Conservation (phyloP, 495 filamentous ascomycete genomes). For the Cetradonia linearis region DNA sequence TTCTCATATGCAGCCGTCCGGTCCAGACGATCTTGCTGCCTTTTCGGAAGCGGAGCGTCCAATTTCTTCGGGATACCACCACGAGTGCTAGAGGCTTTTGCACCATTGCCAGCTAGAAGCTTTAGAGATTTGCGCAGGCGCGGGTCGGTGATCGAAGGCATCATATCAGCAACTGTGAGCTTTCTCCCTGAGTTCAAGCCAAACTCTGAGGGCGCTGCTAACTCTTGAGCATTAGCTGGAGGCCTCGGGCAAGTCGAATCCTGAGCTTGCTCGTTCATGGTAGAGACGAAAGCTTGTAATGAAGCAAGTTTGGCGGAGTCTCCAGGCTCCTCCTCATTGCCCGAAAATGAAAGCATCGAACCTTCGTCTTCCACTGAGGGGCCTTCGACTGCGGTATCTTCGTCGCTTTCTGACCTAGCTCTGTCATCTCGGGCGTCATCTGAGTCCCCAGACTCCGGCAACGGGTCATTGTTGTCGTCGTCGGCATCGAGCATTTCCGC, state of each 20-base stretch:
- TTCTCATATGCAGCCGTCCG: constrained; percentile 79
- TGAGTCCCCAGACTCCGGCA: constrained; percentile 29
- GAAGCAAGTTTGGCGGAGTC: constrained; percentile 52
- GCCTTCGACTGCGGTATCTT: constrained; percentile 33
- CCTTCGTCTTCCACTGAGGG: constrained; percentile 40
- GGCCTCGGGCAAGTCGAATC: constrained; percentile 24
- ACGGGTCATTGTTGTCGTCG: constrained; percentile 30
- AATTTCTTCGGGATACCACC: constrained; percentile 60
- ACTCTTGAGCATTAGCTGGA: constrained; percentile 37
- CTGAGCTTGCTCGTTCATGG: constrained; percentile 39
- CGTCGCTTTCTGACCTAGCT: constrained; percentile 40
- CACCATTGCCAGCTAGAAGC: constrained; percentile 38
- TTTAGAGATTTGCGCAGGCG: constrained; percentile 70
- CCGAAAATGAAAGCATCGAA: constrained; percentile 41
- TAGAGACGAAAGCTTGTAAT: constrained; percentile 60
- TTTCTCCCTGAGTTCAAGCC: constrained; percentile 53
- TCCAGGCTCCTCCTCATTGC: constrained; percentile 49
- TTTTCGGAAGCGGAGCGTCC: constrained; percentile 72
- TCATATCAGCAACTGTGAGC: constrained; percentile 68
- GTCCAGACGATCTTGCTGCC: constrained; percentile 80
- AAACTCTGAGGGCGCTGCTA: constrained; percentile 45
- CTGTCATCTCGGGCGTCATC: constrained; percentile 25
- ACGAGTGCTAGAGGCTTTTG: constrained; percentile 37
- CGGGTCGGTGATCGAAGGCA: constrained; percentile 64
- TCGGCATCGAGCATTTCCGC: constrained; percentile 71